Percentiles rank a stretch among this genome's conserved stretches.
phyloP scores from a whole-genome alignment of 768 basidiomycete genomes.

The Leccinum disarticulatum region DNA sequence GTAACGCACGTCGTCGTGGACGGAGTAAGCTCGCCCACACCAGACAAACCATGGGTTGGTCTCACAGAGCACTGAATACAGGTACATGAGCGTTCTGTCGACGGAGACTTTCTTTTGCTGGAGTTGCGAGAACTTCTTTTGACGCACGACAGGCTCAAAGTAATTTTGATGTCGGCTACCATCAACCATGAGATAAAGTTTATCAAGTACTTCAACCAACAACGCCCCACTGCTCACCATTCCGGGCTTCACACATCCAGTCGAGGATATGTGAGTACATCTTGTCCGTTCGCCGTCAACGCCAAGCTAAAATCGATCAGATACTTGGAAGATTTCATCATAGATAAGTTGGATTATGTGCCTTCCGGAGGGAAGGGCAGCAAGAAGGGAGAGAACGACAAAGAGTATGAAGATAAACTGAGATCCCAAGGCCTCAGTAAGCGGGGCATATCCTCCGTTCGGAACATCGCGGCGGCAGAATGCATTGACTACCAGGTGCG shows the following conservation, averaged over 20 bases:
- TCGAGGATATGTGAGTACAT: conserved; percentile 62
- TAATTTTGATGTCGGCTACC: conserved; percentile 92
- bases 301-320: conserved; percentile 36
- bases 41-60: background rate
- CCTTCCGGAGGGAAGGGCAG: conserved; percentile 42
- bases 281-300: background rate
- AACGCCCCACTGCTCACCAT: conserved; percentile 81
- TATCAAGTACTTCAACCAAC: conserved; percentile 70
- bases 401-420: conserved; percentile 48
- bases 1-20: conserved; percentile 89
- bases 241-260: conserved; percentile 79
- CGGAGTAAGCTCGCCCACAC: conserved; percentile 53
- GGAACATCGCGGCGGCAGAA: conserved; percentile 57
- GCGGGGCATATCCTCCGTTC: conserved; percentile 50
- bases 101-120: conserved; percentile 85
- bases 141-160: conserved; percentile 64
- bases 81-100: conserved; percentile 92
- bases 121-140: conserved; percentile 76
- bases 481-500: conserved; percentile 72
- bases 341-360: conserved; percentile 56
- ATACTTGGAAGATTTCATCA: conserved; percentile 79
- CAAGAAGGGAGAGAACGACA: conserved; percentile 30
- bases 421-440: conserved; percentile 55
- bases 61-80: conserved; percentile 26
- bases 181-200: conserved; percentile 92